Evolutionary conservation across 192 early-diverging fungal genomes (phyloP), one percentile per base, ranked within the genome.

Genomic region (Dimargaris verticillata): DNA sequence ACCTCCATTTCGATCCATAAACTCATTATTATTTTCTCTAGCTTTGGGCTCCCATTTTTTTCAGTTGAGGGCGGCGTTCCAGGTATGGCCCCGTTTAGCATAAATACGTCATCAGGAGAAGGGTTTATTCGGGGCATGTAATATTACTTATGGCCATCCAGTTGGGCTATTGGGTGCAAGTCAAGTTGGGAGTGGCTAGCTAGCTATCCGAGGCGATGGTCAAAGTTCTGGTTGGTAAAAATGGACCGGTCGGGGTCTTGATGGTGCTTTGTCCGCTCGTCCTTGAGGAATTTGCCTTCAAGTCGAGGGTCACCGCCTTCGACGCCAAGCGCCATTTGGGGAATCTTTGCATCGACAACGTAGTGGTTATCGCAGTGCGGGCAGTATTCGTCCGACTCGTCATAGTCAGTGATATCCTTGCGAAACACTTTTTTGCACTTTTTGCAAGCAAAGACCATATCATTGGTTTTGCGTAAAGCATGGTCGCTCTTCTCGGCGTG

Each of bases 361-460:
- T 85, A 98, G 60, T 96, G 88, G 78, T 98, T 98, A 68, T 96
- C 95, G 75, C 95, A 98, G 64, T 95, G 84, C 41, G 95, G 95
- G 65, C 95, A 98, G 74, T 83, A 98, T 68, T 98, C 95, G 74
- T 98, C 95, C 24, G 81, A 82, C 58, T 95, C 93, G 44, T 94
- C 91, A 69, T 85, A 98, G 55, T 91, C 80, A 46, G 85, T 43
- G 75, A 90, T 76, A 63, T 93, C 83, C 69, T 97, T 97, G 64
- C 93, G 80, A 66, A 97, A 97, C n/a, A 86, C 83, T 74, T 97
- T 97, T 80, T 89, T 92, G 76, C 95, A 98, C 63, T 95, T 95
- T 73, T 98, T 98, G 74, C 95, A 98, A 11, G 88, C 85, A 76
- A 98, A 93, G 5, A 88, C 80, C 86, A 98, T 91, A 68, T 98